Percentiles rank a stretch among this genome's conserved stretches.
Evolutionary conservation across 2,329 filamentous ascomycete species (phyloP).

Genomic region (Ceratocystis ficicola): DNA sequence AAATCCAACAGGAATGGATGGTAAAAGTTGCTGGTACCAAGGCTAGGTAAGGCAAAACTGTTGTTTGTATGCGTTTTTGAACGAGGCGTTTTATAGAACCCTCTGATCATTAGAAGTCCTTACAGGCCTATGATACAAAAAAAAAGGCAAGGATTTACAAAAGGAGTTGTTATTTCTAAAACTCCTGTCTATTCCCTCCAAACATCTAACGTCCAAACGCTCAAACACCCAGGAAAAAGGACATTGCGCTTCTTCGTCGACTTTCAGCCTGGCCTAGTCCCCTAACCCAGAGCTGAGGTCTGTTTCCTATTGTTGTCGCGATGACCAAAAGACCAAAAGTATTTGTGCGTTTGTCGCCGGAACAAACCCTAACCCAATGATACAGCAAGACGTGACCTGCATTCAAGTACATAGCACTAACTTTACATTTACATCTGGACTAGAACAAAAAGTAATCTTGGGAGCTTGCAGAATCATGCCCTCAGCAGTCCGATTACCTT

Average conservation of each 20-base stretch:
- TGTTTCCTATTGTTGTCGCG: background rate
- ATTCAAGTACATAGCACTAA: background rate
- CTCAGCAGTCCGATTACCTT: background rate
- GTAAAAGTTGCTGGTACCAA: background rate
- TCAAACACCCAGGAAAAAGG: background rate
- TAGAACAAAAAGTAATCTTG: background rate
- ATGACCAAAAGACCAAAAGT: constrained; percentile 1
- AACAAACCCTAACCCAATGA: background rate
- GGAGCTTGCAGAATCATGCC: background rate
- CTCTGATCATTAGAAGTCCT: background rate
- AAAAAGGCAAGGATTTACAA: background rate
- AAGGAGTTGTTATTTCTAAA: background rate
- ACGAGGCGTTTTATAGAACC: background rate
- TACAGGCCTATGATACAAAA: too few relatives aligned
- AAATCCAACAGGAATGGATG: background rate
- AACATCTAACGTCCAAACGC: background rate
- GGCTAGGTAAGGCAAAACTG: background rate
- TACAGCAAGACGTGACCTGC: background rate
- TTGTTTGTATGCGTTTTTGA: too few relatives aligned
- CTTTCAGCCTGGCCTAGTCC: background rate
- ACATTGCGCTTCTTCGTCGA: background rate
- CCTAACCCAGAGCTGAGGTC: background rate
- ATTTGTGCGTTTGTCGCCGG: background rate
- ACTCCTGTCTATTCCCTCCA: background rate
- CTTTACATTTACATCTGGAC: background rate